Evolutionary conservation across 2,329 filamentous ascomycete genomes (phyloP).

Genomic region (Aspergillus awamori): DNA sequence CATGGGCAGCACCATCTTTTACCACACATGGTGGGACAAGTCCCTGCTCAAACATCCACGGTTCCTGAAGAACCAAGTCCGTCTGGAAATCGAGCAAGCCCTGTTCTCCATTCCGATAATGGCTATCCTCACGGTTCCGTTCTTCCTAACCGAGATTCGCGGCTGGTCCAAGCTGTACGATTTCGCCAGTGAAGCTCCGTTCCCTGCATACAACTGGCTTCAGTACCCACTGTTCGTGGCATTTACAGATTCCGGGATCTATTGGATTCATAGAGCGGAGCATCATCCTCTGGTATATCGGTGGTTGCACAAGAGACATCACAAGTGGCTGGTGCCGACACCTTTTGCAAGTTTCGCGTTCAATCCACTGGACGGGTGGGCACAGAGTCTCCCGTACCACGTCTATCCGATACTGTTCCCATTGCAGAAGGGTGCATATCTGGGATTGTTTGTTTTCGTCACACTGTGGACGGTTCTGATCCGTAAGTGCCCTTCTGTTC

Average conservation of each 20-base stretch:
- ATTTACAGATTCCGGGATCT: slow-evolving; percentile 87
- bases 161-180: slow-evolving; percentile 89
- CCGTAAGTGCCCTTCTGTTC: slow-evolving; percentile 36
- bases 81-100: slow-evolving; percentile 79
- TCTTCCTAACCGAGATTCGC: slow-evolving; percentile 80
- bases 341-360: slow-evolving; percentile 92
- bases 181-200: slow-evolving; percentile 69
- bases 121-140: slow-evolving; percentile 74
- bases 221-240: slow-evolving; percentile 86
- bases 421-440: slow-evolving; percentile 84
- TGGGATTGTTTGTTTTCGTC: slow-evolving; percentile 83
- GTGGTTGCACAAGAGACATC: slow-evolving; percentile 89
- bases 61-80: slow-evolving; percentile 89
- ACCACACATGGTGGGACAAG: slow-evolving; percentile 88
- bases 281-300: slow-evolving; percentile 83
- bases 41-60: slow-evolving; percentile 83
- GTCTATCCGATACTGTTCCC: slow-evolving; percentile 89
- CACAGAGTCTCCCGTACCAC: slow-evolving; percentile 88
- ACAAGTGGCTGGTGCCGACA: slow-evolving; percentile 99
- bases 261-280: slow-evolving; percentile 84
- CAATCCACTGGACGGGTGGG: slow-evolving; percentile 88
- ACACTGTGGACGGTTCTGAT: slow-evolving; percentile 97
- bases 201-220: slow-evolving; percentile 71
- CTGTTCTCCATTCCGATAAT: slow-evolving; percentile 76
- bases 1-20: slow-evolving; percentile 77